Evolutionary conservation across 441 rosid species (phyloP).

Genomic region (Pelargonium citronellum): DNA sequence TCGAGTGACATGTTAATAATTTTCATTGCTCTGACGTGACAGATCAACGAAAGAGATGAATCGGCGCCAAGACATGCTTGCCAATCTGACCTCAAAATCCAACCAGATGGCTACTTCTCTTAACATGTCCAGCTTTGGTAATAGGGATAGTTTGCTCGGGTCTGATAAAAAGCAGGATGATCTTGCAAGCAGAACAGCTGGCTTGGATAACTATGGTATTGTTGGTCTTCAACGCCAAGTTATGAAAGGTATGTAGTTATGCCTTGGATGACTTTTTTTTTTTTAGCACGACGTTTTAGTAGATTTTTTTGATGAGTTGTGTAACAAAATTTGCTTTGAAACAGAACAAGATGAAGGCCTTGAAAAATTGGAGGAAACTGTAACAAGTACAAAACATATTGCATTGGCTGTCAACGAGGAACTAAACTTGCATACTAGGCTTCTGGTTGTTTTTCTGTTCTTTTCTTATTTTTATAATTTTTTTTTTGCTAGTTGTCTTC

Average conservation of each 20-base stretch:
- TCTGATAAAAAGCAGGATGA: slow-evolving; percentile 65
- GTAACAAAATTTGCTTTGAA: slow-evolving; percentile 18
- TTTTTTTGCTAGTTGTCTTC: neutral
- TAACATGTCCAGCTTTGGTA: slow-evolving; percentile 82
- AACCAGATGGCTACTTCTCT: slow-evolving; percentile 72
- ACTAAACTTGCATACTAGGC: slow-evolving; percentile 76
- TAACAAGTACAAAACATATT: slow-evolving; percentile 80
- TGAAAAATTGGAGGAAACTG: slow-evolving; percentile 80
- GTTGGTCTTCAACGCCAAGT: slow-evolving; percentile 81
- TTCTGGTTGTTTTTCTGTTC: slow-evolving; percentile 47
- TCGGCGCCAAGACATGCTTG: slow-evolving; percentile 71
- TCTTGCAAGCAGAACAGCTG: slow-evolving; percentile 49
- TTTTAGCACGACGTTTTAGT: neutral
- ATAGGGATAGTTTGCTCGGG: slow-evolving; percentile 79
- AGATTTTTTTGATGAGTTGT: slow-evolving; percentile 6
- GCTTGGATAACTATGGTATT: slow-evolving; percentile 80
- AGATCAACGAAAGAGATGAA: slow-evolving; percentile 93
- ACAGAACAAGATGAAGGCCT: slow-evolving; percentile 98
- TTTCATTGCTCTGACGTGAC: slow-evolving; percentile 18
- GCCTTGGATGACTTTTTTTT: neutral
- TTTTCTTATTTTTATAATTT: neutral
- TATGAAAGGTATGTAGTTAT: slow-evolving; percentile 59
- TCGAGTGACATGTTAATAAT: neutral
- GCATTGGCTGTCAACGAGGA: slow-evolving; percentile 91
- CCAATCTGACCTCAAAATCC: slow-evolving; percentile 61